Evolutionary conservation across 1,284 basidiomycete genomes (phyloP).

Genomic region (Pseudozyma hubeiensis): DNA sequence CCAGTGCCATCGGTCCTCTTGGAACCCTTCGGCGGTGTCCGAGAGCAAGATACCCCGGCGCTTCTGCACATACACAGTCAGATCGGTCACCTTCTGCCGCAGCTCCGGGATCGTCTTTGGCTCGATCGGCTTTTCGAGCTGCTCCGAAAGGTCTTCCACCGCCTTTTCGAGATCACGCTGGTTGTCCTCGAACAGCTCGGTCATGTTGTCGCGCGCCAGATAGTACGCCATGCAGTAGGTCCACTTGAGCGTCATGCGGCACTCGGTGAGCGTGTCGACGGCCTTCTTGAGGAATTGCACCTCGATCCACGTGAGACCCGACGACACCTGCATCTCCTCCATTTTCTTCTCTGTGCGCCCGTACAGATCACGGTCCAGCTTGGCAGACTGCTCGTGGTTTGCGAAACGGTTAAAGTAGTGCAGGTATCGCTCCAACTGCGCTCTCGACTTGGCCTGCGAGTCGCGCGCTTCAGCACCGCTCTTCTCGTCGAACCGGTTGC

Average conservation of each 20-base stretch:
- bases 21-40: constrained; percentile 90
- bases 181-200: constrained; percentile 96
- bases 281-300: constrained; percentile 99
- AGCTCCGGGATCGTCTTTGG: constrained; percentile 82
- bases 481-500: constrained; percentile 97
- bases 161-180: constrained; percentile 95
- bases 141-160: constrained; percentile 91
- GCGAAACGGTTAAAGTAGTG: constrained; percentile 76
- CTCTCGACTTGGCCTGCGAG: constrained; percentile 78
- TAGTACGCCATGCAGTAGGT: constrained; percentile 99
- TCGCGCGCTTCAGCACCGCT: constrained; percentile 82
- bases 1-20: constrained; percentile 78
- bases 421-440: constrained; percentile 92
- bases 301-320: constrained; percentile 95
- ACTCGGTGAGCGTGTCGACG: constrained; percentile 83
- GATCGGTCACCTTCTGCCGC: constrained; percentile 89
- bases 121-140: constrained; percentile 90
- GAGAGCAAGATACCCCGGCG: constrained; percentile 93
- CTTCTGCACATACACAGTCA: constrained; percentile 86
- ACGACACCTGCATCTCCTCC: constrained; percentile 97
- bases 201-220: constrained; percentile 84
- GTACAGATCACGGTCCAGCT: constrained; percentile 91
- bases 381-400: constrained; percentile 97
- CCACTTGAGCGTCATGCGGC: constrained; percentile 97
- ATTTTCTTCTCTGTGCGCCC: constrained; percentile 98